Evolutionary conservation across 768 basidiomycete genomes (phyloP).

Genomic region (Russula dissimulans): DNA sequence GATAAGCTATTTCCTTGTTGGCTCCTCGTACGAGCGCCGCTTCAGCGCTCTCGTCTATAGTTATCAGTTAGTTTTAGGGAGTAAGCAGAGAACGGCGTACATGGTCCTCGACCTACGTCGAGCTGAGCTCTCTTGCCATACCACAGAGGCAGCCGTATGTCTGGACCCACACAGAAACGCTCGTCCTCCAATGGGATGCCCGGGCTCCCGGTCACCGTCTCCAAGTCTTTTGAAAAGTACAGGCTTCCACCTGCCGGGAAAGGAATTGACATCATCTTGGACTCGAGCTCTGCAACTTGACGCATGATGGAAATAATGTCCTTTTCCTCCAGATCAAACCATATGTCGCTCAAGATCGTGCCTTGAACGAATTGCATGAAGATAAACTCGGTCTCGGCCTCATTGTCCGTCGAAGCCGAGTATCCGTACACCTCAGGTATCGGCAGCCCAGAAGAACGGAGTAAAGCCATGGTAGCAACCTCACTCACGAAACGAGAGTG

Average conservation of each 20-base stretch:
- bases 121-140: constrained; percentile 41
- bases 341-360: not conserved
- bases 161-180: not conserved
- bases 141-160: constrained; percentile 33
- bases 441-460: constrained; percentile 26
- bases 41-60: constrained; percentile 37
- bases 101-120: constrained; percentile 42
- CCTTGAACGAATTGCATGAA: not conserved
- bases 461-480: constrained; percentile 25
- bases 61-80: constrained; percentile 4
- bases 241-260: constrained; percentile 46
- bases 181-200: not conserved
- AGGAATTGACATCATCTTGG: constrained; percentile 36
- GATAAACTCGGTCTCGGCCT: not conserved
- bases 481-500: constrained; percentile 26
- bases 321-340: not conserved
- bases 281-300: constrained; percentile 41
- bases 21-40: constrained; percentile 35
- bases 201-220: constrained; percentile 18
- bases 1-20: constrained; percentile 41
- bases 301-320: constrained; percentile 32
- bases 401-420: not conserved
- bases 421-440: constrained; percentile 20
- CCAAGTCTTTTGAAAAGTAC: constrained; percentile 38
- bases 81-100: constrained; percentile 32